phyloP scores from a whole-genome alignment of 495 filamentous ascomycete genomes.

The Lophiostoma macrostomum region DNA sequence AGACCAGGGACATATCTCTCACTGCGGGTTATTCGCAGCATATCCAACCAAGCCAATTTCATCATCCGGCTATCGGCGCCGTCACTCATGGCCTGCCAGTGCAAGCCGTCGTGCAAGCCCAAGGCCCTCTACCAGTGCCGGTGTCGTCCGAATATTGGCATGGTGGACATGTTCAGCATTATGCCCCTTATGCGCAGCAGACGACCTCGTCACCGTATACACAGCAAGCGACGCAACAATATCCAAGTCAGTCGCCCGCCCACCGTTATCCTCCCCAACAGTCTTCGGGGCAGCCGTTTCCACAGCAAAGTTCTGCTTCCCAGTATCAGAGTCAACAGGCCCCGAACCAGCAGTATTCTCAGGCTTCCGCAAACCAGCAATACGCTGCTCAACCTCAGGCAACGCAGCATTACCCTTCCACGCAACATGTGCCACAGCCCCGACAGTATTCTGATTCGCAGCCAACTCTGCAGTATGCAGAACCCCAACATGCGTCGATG shows the following conservation, averaged over 20 bases:
- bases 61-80: conserved; percentile 5
- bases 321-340: not conserved
- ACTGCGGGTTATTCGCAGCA: conserved; percentile 17
- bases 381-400: conserved; percentile 2
- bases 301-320: not conserved
- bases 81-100: conserved; percentile 1
- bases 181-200: not conserved
- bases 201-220: not conserved
- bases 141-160: conserved; percentile 22
- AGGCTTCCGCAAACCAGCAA: not conserved
- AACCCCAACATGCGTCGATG: not conserved
- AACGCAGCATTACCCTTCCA: conserved; percentile 5
- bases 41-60: conserved; percentile 7
- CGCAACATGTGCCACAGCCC: not conserved
- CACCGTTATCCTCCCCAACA: conserved; percentile 11
- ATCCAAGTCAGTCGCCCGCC: not conserved
- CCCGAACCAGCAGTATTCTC: conserved; percentile 9
- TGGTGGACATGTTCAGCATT: conserved; percentile 4
- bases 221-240: not conserved
- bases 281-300: not conserved
- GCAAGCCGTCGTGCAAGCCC: conserved; percentile 7
- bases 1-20: conserved; percentile 19
- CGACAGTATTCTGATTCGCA: conserved; percentile 12
- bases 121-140: conserved; percentile 13
- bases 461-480: conserved; percentile 3